A percentile compares a stretch with the other conserved stretches of the same genome.
phyloP scores from a whole-genome alignment of 768 basidiomycete species.

The Pulveroboletus ravenelii region DNA sequence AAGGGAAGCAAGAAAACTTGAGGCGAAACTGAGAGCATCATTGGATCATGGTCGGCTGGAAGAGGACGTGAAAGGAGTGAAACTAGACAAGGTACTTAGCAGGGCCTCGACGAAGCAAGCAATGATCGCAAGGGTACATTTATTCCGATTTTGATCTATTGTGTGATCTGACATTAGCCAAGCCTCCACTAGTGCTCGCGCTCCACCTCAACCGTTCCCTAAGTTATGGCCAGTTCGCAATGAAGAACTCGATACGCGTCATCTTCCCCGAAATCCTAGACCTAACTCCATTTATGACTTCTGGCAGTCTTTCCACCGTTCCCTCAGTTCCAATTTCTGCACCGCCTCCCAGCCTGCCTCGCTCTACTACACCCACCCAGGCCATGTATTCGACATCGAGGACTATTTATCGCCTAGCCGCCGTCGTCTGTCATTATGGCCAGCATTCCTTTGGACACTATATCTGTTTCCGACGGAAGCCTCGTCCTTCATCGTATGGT shows the following conservation, averaged over 20 bases:
- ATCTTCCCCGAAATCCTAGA: conserved; percentile 86
- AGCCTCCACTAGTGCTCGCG: conserved; percentile 84
- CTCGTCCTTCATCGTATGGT: conserved; percentile 42
- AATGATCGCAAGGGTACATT: conserved; percentile 79
- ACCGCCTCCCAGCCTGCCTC: conserved; percentile 44
- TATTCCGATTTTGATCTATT: neutral
- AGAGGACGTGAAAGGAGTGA: conserved; percentile 77
- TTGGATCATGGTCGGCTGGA: conserved; percentile 75
- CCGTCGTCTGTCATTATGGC: conserved; percentile 91
- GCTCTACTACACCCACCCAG: conserved; percentile 55
- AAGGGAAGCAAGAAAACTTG: conserved; percentile 66
- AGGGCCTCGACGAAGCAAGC: conserved; percentile 80
- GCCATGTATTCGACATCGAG: conserved; percentile 47
- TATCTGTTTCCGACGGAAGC: conserved; percentile 84
- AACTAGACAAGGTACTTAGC: conserved; percentile 72
- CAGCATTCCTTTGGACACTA: conserved; percentile 94
- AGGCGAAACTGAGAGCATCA: conserved; percentile 53
- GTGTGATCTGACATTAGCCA: conserved; percentile 17
- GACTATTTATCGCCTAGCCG: conserved; percentile 79
- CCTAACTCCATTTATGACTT: conserved; percentile 83
- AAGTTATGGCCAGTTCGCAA: conserved; percentile 67
- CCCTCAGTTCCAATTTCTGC: conserved; percentile 71
- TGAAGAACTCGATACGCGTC: conserved; percentile 82
- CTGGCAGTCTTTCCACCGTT: conserved; percentile 65
- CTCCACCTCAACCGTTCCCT: conserved; percentile 92